Evolutionary conservation across 257 asterid species (phyloP), one percentile per base, ranked within the genome.

Genomic region (Solanum phureja): DNA sequence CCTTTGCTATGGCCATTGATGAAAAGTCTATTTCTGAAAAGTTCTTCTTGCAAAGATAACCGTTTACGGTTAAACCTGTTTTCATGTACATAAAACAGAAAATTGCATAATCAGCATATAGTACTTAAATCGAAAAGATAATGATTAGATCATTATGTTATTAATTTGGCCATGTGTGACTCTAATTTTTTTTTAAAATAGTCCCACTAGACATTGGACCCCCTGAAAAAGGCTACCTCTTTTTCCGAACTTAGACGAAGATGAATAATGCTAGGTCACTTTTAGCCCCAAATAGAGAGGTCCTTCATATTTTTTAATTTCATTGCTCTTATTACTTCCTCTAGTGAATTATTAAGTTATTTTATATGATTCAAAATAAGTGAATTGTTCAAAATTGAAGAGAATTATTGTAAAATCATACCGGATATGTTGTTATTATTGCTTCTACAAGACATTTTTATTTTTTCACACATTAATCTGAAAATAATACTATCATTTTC

Each of bases 11-110:
- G 75, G 83, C 92, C 79, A 37, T 86, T n/a, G 83, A 92, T 95
- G 91, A 92, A 89, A 94, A 94, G 89, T 94, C 98, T 60, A 87
- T 93, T 5, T 94, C 94, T 58, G 95, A 92, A 14, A 37, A 90
- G 83, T 90, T 93, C 14, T 93, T 72, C 87, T 92, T 94, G 90
- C 98, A 94, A 0, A 90, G 24, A 72, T 31, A 93, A 16, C 98
- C 96, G 76, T 93, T 94, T 38, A 93, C 92, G 87, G 91, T 91
- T 77, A 90, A 83, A 2, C 83, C 96, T 94, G 93, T 87, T 31
- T 86, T 24, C 16, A 23, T 88, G 52, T 21, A 74, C 56, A 74
- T 1, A 18, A 14, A 14, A 42, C 42, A 3, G 42, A 71, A 31
- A 62, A 62, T 62, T 62, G 23, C 2, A 29, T 31, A 14, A 71